Conservation (phyloP, 352 stramenopile genomes). For the Phytopythium delawarense region DNA sequence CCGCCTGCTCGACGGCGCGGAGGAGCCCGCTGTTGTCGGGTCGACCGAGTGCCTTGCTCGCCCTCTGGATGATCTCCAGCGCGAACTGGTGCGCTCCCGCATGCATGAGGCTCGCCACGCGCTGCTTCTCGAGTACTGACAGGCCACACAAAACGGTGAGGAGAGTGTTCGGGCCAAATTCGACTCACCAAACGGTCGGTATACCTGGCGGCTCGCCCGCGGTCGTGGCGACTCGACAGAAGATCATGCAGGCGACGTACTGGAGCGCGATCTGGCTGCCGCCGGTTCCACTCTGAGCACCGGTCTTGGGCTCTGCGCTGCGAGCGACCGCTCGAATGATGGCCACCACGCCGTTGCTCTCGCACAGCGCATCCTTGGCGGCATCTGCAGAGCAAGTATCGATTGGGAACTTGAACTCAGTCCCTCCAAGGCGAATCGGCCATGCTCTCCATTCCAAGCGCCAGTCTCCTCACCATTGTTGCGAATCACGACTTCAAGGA, state of each 20-base stretch:
- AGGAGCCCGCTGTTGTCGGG: slow-evolving; percentile 10
- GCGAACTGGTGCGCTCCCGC: slow-evolving; percentile 44
- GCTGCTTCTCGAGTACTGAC: slow-evolving; percentile 19
- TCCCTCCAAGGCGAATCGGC: too few species aligned
- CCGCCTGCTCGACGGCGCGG: slow-evolving; percentile 35
- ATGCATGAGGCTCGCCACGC: slow-evolving; percentile 33
- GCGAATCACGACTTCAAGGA: slow-evolving; percentile 38
- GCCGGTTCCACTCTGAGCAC: background rate
- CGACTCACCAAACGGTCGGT: background rate
- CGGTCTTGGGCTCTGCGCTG: background rate
- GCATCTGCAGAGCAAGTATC: slow-evolving; percentile 17
- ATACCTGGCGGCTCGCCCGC: slow-evolving; percentile 17
- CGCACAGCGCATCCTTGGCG: slow-evolving; percentile 41
- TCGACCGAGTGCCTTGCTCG: slow-evolving; percentile 9
- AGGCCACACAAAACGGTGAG: background rate
- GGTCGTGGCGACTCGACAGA: slow-evolving; percentile 34
- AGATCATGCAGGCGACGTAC: slow-evolving; percentile 50
- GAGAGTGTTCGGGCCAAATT: background rate
- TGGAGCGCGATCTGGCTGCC: slow-evolving; percentile 18
- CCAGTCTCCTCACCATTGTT: slow-evolving; percentile 22
- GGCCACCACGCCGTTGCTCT: background rate
- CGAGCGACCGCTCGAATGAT: background rate
- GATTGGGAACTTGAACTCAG: background rate
- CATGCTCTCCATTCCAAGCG: background rate
- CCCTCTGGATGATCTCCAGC: slow-evolving; percentile 31